Base-by-base conservation (phyloP, 2,329 filamentous ascomycete species). In the Penicillium sp. region DNA sequence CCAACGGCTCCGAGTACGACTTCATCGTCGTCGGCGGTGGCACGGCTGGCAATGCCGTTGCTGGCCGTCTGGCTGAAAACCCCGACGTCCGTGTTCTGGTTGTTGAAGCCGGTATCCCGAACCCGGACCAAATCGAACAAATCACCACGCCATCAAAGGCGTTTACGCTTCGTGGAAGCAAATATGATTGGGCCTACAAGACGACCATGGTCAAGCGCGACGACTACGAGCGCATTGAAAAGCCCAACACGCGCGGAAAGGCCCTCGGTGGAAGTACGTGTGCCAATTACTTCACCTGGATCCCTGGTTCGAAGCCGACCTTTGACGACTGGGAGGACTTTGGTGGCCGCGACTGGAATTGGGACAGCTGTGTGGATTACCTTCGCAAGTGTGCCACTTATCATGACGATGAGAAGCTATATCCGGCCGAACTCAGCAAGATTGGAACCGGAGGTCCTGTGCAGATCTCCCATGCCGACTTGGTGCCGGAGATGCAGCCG, bases 211-310 rank as follows among this genome's bases (percentile, higher is more conserved):
- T 26, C 25, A 26, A 26, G 25, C 25, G 25, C 25, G 25, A 26
- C 25, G 25, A 26, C 25, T 26, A 26, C 3, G 25, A 26, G 25
- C 25, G 25, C 25, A 26, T 26, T 26, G 25, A 26, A 26, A 26
- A 3, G 25, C 25, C 25, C 4, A 26, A 26, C 25, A 4, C 25
- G 4, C 25, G 25, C 25, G 25, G 25, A 26, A 26, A 26, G 25
- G 25, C 25, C 25, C 25, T 26, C 8, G 25, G 25, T 26, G 4
- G 25, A 26, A 26, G 25, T 26, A 26, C 25, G 25, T 26, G 25
- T 43, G 69, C 85, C 48, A 88, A 88, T 72, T 88, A 88, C 69
- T 87, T 83, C 70, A 86, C 84, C 16, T 88, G 85, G 85, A 77
- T 86, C 7, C 83, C 80, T 1, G 85, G 85, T 2, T 82, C 78